These are phyloP conservation scores for Amanita inopinata DNA, from an alignment of 768 basidiomycete species.

Conservation along the genomic window DNA sequence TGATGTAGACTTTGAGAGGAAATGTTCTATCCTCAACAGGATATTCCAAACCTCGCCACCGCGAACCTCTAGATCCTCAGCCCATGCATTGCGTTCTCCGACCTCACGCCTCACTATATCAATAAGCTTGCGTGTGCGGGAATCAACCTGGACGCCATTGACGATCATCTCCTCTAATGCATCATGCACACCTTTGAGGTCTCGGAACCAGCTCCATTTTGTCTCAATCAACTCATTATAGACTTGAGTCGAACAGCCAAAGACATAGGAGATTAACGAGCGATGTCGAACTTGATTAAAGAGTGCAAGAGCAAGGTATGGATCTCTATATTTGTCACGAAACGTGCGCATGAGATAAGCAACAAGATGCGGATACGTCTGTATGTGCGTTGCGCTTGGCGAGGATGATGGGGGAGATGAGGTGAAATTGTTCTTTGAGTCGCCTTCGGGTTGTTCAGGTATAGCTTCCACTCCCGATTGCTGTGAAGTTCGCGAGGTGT, in stretches of 20 bases:
- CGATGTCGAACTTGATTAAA: conserved; percentile 72
- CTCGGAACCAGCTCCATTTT: conserved; percentile 79
- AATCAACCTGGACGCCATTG: conserved; percentile 65
- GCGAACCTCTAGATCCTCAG: conserved; percentile 36
- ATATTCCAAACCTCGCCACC: conserved; percentile 42
- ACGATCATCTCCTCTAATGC: conserved; percentile 75
- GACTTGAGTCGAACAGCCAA: conserved; percentile 79
- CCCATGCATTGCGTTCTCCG: conserved; percentile 41
- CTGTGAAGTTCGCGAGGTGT: conserved; percentile 24
- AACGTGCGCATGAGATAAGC: conserved; percentile 71
- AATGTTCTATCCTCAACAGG: conserved; percentile 10
- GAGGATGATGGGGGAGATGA: background rate
- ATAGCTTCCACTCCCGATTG: conserved; percentile 40
- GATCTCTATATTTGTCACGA: conserved; percentile 69
- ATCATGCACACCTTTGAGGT: conserved; percentile 63
- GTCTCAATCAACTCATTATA: conserved; percentile 86
- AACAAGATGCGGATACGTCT: conserved; percentile 66
- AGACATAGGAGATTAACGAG: conserved; percentile 75
- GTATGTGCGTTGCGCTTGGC: conserved; percentile 36
- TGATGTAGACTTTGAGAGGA: conserved; percentile 6
- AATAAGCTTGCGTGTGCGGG: conserved; percentile 47
- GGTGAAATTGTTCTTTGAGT: conserved; percentile 13
- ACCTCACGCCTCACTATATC: conserved; percentile 58
- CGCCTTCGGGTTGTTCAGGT: conserved; percentile 19
- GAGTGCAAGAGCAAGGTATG: conserved; percentile 71